Percentiles rank a stretch among this genome's conserved stretches.
phyloP scores from a whole-genome alignment of 495 filamentous ascomycete species.

The Xylaria grammica region DNA sequence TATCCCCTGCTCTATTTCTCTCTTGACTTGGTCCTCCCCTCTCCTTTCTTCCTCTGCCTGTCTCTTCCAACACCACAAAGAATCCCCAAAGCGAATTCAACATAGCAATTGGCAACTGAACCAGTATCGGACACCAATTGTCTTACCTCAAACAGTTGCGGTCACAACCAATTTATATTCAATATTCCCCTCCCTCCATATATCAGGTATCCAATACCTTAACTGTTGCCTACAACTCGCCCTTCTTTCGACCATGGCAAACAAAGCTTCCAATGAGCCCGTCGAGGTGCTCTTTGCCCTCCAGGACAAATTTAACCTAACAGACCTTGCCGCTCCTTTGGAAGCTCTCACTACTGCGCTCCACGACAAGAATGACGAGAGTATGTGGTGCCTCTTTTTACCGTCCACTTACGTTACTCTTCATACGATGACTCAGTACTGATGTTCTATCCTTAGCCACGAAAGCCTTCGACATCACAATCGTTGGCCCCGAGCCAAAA shows the following conservation, averaged over 20 bases:
- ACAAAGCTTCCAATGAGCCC: constrained; percentile 55
- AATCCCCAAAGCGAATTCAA: constrained; percentile 11
- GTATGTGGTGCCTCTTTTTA: constrained; percentile 48
- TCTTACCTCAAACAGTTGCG: background rate
- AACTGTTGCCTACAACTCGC: background rate
- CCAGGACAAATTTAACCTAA: constrained; percentile 55
- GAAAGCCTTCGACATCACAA: constrained; percentile 70
- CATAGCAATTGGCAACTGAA: background rate
- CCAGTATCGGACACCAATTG: constrained; percentile 1
- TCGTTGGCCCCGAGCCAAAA: constrained; percentile 60
- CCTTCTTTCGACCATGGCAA: constrained; percentile 49
- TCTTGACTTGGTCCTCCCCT: background rate
- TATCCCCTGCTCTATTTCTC: constrained; percentile 18
- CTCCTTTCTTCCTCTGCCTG: constrained; percentile 17
- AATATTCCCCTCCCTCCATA: background rate
- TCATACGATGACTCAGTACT: background rate
- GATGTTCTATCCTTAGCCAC: constrained; percentile 41
- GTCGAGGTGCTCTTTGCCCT: constrained; percentile 57
- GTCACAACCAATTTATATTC: background rate
- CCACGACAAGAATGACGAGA: constrained; percentile 64
- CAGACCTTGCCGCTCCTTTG: constrained; percentile 72
- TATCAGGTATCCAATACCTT: background rate
- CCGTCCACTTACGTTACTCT: constrained; percentile 18
- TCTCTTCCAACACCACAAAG: constrained; percentile 20
- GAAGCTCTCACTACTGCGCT: constrained; percentile 65